Evolutionary conservation across 305 asterid genomes (phyloP).

Genomic region (Lippia alba): DNA sequence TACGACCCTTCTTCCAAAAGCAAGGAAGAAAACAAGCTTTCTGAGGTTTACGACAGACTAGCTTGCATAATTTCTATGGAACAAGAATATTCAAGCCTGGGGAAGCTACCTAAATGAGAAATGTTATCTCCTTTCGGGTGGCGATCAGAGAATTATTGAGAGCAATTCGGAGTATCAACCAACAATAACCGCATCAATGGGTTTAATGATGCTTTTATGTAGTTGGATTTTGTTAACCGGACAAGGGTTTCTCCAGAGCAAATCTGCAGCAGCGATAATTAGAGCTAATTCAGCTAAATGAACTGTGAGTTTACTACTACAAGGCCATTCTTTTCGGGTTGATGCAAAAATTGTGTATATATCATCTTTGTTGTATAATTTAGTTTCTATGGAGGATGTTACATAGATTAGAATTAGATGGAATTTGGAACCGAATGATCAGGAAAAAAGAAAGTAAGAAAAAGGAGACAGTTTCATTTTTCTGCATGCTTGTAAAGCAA

Average conservation of each 20-base stretch:
- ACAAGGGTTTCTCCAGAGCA: background rate
- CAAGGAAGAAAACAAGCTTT: slow-evolving; percentile 50
- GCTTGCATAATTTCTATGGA: slow-evolving; percentile 80
- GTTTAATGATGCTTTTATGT: no score
- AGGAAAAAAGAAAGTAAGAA: no score
- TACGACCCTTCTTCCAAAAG: slow-evolving; percentile 60
- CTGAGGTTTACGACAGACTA: slow-evolving; percentile 70
- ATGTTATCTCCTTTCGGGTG: background rate
- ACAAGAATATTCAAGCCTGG: slow-evolving; percentile 71
- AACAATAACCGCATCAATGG: no score
- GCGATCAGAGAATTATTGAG: background rate
- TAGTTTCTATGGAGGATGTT: no score
- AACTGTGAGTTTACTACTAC: background rate
- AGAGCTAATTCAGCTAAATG: slow-evolving; percentile 3
- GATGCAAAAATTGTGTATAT: background rate
- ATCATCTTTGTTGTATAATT: no score
- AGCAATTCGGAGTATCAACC: background rate
- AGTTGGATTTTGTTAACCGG: slow-evolving; percentile 10
- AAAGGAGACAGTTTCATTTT: no score
- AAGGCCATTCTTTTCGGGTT: background rate
- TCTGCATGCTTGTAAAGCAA: no score
- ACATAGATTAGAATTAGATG: no score
- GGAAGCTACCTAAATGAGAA: slow-evolving; percentile 37
- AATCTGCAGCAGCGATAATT: background rate
- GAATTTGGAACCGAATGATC: no score